These are phyloP conservation scores for Phlyctochytrium bullatum DNA, from an alignment of 192 early-diverging fungal genomes.

Conservation along the genomic window DNA sequence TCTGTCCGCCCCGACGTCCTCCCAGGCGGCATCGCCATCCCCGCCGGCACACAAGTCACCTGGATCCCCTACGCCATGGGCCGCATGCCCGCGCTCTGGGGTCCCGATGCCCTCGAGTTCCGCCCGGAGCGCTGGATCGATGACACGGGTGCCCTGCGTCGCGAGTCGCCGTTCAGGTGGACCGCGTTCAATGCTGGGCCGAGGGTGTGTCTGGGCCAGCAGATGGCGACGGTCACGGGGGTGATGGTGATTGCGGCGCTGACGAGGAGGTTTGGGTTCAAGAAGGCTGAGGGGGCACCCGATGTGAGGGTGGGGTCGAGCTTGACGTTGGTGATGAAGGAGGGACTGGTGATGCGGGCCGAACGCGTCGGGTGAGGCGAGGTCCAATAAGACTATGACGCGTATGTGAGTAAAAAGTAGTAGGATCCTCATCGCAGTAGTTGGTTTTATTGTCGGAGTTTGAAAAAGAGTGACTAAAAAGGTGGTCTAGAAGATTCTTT, in stretches of 20 bases:
- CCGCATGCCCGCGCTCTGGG: slow-evolving; percentile 55
- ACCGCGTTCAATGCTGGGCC: slow-evolving; percentile 2
- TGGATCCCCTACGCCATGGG: slow-evolving; percentile 51
- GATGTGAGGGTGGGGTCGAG: slow-evolving; percentile 7
- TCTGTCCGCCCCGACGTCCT: slow-evolving; percentile 46
- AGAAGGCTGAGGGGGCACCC: neutral
- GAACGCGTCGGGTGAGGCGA: too few relatives aligned
- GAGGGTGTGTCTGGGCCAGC: slow-evolving; percentile 34
- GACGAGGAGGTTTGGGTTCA: slow-evolving; percentile 19
- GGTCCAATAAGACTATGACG: too few relatives aligned
- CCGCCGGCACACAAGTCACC: slow-evolving; percentile 44
- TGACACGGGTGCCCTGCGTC: neutral
- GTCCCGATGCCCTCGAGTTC: slow-evolving; percentile 57
- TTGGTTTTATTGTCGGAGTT: too few relatives aligned
- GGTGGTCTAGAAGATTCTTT: too few relatives aligned
- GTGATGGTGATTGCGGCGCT: slow-evolving; percentile 23
- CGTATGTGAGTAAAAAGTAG: too few relatives aligned
- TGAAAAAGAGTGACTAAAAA: too few relatives aligned
- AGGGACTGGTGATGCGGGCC: slow-evolving; percentile 5
- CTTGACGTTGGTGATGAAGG: slow-evolving; percentile 24
- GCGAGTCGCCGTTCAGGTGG: neutral
- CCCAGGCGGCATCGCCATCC: slow-evolving; percentile 54
- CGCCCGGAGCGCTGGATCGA: slow-evolving; percentile 64
- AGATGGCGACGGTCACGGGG: slow-evolving; percentile 28
- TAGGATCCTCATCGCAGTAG: too few relatives aligned